Percentiles rank a stretch among this genome's conserved stretches.
Evolutionary conservation across 148 eudicot species (phyloP).

Genomic region (Dysphania ambrosioides): DNA sequence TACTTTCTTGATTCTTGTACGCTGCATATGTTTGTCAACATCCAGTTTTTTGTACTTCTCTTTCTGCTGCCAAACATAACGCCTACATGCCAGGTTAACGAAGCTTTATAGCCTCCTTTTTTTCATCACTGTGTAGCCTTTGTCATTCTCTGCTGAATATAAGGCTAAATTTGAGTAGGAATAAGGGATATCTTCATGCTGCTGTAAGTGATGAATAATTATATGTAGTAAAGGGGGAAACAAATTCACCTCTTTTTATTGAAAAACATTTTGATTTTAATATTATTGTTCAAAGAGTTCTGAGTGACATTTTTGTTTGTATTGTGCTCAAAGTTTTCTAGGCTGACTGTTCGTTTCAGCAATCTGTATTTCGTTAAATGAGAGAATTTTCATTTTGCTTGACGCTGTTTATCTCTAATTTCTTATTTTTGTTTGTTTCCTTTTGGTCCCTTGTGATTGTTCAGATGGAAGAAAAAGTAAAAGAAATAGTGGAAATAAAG

Average conservation of each 20-base stretch:
- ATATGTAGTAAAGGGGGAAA: not conserved
- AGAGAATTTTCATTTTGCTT: not conserved
- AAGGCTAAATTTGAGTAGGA: not conserved
- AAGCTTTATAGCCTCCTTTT: not conserved
- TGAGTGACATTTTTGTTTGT: no score
- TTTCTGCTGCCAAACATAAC: not conserved
- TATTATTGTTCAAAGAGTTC: no score
- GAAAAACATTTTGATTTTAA: not conserved
- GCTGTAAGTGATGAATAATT: not conserved
- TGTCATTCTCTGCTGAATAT: not conserved
- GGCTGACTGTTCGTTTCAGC: not conserved
- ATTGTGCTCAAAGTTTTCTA: not conserved
- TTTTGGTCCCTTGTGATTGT: not conserved
- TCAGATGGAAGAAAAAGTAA: slow-evolving; percentile 98
- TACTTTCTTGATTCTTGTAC: not conserved
- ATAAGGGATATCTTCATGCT: not conserved
- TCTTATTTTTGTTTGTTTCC: slow-evolving; percentile 2
- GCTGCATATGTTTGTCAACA: not conserved
- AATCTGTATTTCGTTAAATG: not conserved
- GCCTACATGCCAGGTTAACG: not conserved
- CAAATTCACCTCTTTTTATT: not conserved
- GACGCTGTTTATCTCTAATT: not conserved
- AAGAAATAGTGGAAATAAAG: slow-evolving; percentile 94
- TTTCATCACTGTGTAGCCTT: not conserved
- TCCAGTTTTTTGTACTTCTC: not conserved